These are phyloP conservation scores for Aspergillus saccharolyticus DNA, from an alignment of 495 filamentous ascomycete species.

Conservation along the genomic window DNA sequence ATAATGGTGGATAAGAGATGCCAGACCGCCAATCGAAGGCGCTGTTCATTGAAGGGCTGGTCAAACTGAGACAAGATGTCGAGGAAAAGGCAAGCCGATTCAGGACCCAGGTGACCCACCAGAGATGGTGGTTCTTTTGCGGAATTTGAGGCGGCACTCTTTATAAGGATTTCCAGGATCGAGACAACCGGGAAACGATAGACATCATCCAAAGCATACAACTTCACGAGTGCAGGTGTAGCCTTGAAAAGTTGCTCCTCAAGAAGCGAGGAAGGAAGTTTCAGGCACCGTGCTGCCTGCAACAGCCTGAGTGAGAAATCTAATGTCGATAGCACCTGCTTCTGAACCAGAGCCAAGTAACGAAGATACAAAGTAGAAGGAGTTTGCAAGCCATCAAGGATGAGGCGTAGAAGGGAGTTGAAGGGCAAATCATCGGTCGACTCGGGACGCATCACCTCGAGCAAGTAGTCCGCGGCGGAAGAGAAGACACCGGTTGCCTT, in stretches of 20 bases:
- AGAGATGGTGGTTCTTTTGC: slow-evolving; percentile 78
- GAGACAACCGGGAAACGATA: slow-evolving; percentile 61
- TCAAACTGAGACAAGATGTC: slow-evolving; percentile 73
- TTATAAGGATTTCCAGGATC: slow-evolving; percentile 70
- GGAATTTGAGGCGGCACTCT: slow-evolving; percentile 53
- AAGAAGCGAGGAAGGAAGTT: slow-evolving; percentile 55
- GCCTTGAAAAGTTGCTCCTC: slow-evolving; percentile 77
- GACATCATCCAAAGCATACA: slow-evolving; percentile 66
- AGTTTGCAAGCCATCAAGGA: slow-evolving; percentile 61
- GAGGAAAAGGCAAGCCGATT: slow-evolving; percentile 77
- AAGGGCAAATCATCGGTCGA: slow-evolving; percentile 65
- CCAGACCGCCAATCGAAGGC: slow-evolving; percentile 68
- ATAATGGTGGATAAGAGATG: slow-evolving; percentile 80
- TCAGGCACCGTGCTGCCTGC: slow-evolving; percentile 60
- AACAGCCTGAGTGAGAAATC: slow-evolving; percentile 63
- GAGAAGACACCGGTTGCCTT: slow-evolving; percentile 62
- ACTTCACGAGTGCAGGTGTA: slow-evolving; percentile 65
- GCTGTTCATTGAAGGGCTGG: slow-evolving; percentile 59
- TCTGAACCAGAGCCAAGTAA: slow-evolving; percentile 50
- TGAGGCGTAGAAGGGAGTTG: slow-evolving; percentile 68
- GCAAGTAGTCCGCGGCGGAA: slow-evolving; percentile 65
- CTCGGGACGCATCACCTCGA: slow-evolving; percentile 68
- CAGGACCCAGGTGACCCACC: slow-evolving; percentile 77
- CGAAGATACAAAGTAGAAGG: slow-evolving; percentile 59
- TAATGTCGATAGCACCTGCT: slow-evolving; percentile 60